Evolutionary conservation across 768 basidiomycete genomes (phyloP), one percentile per base, ranked within the genome.

Genomic region (Grammothele lineata): DNA sequence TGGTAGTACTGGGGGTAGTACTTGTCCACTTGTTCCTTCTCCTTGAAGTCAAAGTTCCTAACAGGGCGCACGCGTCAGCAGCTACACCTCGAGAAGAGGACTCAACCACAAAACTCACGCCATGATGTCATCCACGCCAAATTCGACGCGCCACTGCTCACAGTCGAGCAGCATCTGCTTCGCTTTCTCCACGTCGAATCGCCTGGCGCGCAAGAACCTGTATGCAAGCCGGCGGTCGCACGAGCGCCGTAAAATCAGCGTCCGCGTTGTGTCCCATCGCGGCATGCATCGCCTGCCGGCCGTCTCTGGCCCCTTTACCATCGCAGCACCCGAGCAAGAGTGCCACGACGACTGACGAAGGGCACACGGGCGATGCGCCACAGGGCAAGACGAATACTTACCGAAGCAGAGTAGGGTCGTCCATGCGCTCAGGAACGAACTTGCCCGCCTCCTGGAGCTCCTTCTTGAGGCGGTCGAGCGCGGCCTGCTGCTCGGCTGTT

Each of bases 1-100:
- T 98, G 95, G 66, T 97, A 96, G 68, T 80, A 96, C 59, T 95
- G 92, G 2, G 94, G 93, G 61, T 96, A 98, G 59, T 87, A 92
- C 69, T 89, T 87, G 75, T 92, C 81, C 7, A 97, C 93, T 57
- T 81, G 75, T 30, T 66, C 68, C 61, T 84, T 85, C 67, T 96
- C 93, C 46, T 77, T 78, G 67, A 94, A 97, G 43, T 86, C 80
- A 62, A 96, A 98, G 62, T 78, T 83, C 56, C 91, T 91, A 21
- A 19, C 4, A 4, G 25, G 27, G 32, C 34, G 32, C 14, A 10
- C 19, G 18, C 10, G 11, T 5, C 15, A 8, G 35, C 35, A 38
- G 17, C 36, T 11, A 5, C 4, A 32, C 71, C 82, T 41, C 51
- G 87, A 85, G 76, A 61, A 40, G 77, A 67, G 43, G 92, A 72